Percentiles rank a stretch among this genome's conserved stretches.
phyloP scores from a whole-genome alignment of 352 stramenopile genomes.

The Phytophthora agathidicida region DNA sequence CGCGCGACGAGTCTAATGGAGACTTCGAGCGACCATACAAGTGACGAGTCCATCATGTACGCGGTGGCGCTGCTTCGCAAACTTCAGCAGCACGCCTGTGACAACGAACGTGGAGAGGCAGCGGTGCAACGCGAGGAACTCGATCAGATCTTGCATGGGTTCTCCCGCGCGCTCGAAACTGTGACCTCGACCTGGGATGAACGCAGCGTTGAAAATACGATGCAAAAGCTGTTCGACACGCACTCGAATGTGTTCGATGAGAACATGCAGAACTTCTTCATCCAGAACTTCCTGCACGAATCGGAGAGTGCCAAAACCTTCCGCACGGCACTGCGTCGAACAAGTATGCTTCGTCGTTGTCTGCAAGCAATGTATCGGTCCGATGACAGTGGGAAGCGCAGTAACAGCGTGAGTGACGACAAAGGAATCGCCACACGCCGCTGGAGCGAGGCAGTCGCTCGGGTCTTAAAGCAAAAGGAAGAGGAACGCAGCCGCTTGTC shows the following conservation, averaged over 20 bases:
- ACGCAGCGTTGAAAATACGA: slow-evolving; percentile 57
- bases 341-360: slow-evolving; percentile 75
- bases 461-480: slow-evolving; percentile 44
- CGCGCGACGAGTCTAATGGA: slow-evolving; percentile 24
- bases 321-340: slow-evolving; percentile 66
- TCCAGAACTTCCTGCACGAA: slow-evolving; percentile 88
- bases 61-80: slow-evolving; percentile 61
- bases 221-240: slow-evolving; percentile 77
- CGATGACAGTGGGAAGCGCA: slow-evolving; percentile 34
- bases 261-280: slow-evolving; percentile 86
- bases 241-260: slow-evolving; percentile 88
- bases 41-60: slow-evolving; percentile 59
- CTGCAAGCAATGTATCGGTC: slow-evolving; percentile 73
- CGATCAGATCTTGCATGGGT: slow-evolving; percentile 66
- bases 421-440: slow-evolving; percentile 37
- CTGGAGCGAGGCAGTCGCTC: slow-evolving; percentile 46
- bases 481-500: slow-evolving; percentile 37
- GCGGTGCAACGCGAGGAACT: slow-evolving; percentile 55
- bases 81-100: slow-evolving; percentile 51
- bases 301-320: slow-evolving; percentile 76
- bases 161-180: slow-evolving; percentile 60
- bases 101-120: slow-evolving; percentile 38
- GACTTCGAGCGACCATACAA: slow-evolving; percentile 32
- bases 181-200: slow-evolving; percentile 49
- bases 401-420: slow-evolving; percentile 13